phyloP scores from a whole-genome alignment of 805 yeast genomes.

The Starmerella geochares region DNA sequence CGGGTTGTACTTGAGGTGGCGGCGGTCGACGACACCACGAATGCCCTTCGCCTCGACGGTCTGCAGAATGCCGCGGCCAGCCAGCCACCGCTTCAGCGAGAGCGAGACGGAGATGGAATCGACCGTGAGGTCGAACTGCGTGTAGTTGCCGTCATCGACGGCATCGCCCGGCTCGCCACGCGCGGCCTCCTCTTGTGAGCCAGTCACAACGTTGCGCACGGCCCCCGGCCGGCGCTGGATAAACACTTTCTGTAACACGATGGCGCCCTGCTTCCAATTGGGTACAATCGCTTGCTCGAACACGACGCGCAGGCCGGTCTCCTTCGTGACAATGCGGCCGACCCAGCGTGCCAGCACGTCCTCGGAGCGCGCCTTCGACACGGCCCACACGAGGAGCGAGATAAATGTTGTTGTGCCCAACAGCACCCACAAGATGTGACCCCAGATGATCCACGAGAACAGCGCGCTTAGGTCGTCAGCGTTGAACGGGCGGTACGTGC shows the following conservation, averaged over 20 bases:
- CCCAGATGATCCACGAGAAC: conserved; percentile 83
- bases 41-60: conserved; percentile 73
- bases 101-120: conserved; percentile 74
- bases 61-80: conserved; percentile 78
- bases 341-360: conserved; percentile 72
- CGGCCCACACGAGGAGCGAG: conserved; percentile 61
- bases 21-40: conserved; percentile 86
- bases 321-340: conserved; percentile 75
- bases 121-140: conserved; percentile 86
- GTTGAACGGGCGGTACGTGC: conserved; percentile 72
- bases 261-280: conserved; percentile 80
- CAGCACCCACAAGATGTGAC: conserved; percentile 67
- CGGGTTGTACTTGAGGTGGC: conserved; percentile 73
- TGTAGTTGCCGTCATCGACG: conserved; percentile 78
- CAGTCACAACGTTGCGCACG: conserved; percentile 47
- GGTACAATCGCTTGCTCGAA: conserved; percentile 94
- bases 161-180: conserved; percentile 37
- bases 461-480: conserved; percentile 88
- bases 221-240: conserved; percentile 73
- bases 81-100: conserved; percentile 76
- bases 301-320: conserved; percentile 69
- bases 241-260: conserved; percentile 72
- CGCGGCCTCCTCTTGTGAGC: conserved; percentile 62
- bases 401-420: conserved; percentile 89
- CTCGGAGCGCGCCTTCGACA: conserved; percentile 80